These are phyloP conservation scores for Pseudocercospora crystallina DNA, from an alignment of 2,329 filamentous ascomycete genomes.

Conservation along the genomic window DNA sequence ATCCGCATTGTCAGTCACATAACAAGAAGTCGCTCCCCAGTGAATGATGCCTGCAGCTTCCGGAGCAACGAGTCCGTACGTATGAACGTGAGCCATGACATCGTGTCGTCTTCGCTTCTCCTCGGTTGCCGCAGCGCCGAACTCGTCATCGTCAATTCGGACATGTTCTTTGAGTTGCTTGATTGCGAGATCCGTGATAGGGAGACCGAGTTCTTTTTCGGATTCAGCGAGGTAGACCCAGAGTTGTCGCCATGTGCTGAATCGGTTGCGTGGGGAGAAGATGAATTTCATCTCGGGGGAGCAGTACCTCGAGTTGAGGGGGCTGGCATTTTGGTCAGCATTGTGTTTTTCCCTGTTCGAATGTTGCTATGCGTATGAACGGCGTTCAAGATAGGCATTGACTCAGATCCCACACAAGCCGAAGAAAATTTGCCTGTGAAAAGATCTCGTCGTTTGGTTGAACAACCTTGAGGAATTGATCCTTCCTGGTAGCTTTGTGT, in stretches of 20 bases:
- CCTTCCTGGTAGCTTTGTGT: too few species aligned
- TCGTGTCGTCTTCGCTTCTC: constrained; percentile 47
- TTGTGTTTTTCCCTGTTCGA: background rate
- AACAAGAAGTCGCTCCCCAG: constrained; percentile 64
- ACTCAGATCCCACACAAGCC: background rate
- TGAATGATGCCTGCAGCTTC: constrained; percentile 83
- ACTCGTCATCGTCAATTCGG: constrained; percentile 49
- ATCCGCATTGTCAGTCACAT: constrained; percentile 73
- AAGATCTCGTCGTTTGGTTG: too few species aligned
- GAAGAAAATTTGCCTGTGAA: too few species aligned
- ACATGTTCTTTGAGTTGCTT: constrained; percentile 48
- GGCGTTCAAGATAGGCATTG: background rate
- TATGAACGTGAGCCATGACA: constrained; percentile 57
- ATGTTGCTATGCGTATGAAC: background rate
- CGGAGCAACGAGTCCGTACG: constrained; percentile 71
- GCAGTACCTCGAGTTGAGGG: constrained; percentile 71
- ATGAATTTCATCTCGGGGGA: constrained; percentile 72
- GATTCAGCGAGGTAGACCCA: constrained; percentile 83
- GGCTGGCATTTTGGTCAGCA: constrained; percentile 54
- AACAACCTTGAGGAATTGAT: too few species aligned
- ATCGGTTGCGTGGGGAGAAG: constrained; percentile 74
- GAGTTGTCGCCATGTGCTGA: constrained; percentile 77
- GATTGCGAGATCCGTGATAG: constrained; percentile 65
- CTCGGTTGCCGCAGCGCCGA: constrained; percentile 48
- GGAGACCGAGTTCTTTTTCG: constrained; percentile 76